Base-by-base conservation (phyloP, 202 grass and related monocot species). In the Setaria italica region DNA sequence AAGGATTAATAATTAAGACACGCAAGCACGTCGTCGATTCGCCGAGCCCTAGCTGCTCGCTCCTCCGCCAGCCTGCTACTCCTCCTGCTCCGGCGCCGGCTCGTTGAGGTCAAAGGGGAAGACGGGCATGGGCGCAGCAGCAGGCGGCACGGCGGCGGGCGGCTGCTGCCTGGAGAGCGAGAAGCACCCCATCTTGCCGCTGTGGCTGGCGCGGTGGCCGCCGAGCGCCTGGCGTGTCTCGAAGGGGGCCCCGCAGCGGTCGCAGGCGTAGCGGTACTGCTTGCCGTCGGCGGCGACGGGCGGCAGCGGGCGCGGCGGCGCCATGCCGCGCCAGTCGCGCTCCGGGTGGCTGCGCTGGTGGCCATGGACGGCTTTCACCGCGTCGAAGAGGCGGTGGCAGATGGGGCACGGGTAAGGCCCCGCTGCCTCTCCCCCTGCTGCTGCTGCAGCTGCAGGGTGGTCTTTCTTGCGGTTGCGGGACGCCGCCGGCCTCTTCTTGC, bases 121-220 rank as follows among this genome's bases (percentile, higher is more conserved):
- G 17, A 67, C 9, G 48, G 25, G 25, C 25, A 11, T 7, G 11
- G 6, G 21, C 60, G 56, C 51, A 0, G 33, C 70, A 11, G 58
- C 30, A 1, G 46, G 58, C 21, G 62, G 10, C 35, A n/a, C 37
- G 34, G 51, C 62, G 34, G 50, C 30, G 20, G 25, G 45, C 33
- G 80, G 77, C 58, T 29, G 56, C 19, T 93, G 78, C 76, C 32
- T 80, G 19, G 85, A 80, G 39, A 65, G 58, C 85, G 81, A 79
- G 76, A 76, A 85, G 35, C 86, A 87, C 0, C 83, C 92, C 67
- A 78, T 62, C 82, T 72, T 88, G n/a, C 59, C 68, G 76, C 58
- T 87, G 75, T 92, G 92, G 77, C 88, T 94, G 2, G 94, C 88
- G 21, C 88, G 84, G 80, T 97, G 94, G 43, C 83, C 91, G 19